A percentile compares a stretch with the other conserved stretches of the same genome.
These are phyloP conservation scores for Bipolaris zeicola DNA, from an alignment of 2,329 filamentous ascomycete species.

Conservation along the genomic window DNA sequence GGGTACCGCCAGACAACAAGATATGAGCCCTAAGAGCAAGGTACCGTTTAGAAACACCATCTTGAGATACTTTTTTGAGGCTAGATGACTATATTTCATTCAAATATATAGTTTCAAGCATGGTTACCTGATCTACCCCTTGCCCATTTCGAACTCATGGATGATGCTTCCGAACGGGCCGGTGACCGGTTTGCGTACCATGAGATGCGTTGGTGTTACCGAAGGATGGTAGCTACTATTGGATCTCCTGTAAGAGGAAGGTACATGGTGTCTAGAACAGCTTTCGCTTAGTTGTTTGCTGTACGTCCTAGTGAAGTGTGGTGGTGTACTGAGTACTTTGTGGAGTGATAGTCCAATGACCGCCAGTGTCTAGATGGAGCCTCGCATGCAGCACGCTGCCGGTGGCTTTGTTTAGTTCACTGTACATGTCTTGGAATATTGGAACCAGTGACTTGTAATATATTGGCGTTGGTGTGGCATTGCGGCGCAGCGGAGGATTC, in stretches of 20 bases:
- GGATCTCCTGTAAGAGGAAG: background rate
- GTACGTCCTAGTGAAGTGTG: background rate
- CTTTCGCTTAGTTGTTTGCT: background rate
- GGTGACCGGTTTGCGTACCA: background rate
- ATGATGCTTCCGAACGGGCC: background rate
- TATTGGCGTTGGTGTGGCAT: slow-evolving; percentile 5
- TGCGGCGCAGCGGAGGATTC: background rate
- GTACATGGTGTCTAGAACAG: background rate
- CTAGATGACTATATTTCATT: background rate
- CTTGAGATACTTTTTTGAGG: background rate
- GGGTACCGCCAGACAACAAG: slow-evolving; percentile 7
- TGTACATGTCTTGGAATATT: slow-evolving; percentile 5
- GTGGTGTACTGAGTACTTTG: slow-evolving; percentile 17
- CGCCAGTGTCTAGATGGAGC: slow-evolving; percentile 38
- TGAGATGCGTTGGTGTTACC: background rate
- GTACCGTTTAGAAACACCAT: slow-evolving; percentile 19
- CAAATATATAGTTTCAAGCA: background rate
- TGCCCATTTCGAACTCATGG: background rate
- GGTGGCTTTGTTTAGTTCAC: background rate
- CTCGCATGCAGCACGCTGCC: background rate
- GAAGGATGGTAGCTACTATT: background rate
- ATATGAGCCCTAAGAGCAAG: slow-evolving; percentile 12
- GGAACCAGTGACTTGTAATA: slow-evolving; percentile 2
- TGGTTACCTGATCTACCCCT: background rate
- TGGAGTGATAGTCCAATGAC: slow-evolving; percentile 17